Conservation (phyloP, 1,284 basidiomycete genomes). For the Austroboletus novae-zelandiae region DNA sequence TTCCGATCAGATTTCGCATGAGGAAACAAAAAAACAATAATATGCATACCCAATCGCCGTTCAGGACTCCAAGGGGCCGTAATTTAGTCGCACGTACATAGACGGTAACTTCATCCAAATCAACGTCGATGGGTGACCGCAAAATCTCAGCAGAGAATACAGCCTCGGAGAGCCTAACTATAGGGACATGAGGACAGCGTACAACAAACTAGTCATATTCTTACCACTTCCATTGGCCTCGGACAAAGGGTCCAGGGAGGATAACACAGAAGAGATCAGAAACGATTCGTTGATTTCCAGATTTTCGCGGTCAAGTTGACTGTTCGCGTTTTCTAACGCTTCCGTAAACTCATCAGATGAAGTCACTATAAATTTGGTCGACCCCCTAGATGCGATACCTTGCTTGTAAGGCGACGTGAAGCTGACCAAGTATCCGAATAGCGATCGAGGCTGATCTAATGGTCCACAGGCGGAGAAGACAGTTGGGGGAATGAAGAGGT, state of each 20-base stretch:
- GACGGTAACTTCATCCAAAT: conserved; percentile 49
- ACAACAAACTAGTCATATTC: neutral
- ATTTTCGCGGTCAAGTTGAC: conserved; percentile 35
- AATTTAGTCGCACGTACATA: conserved; percentile 65
- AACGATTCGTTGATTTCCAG: conserved; percentile 74
- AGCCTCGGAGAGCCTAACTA: conserved; percentile 2
- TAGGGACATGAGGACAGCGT: conserved; percentile 4
- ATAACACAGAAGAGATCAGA: conserved; percentile 40
- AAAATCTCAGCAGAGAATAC: conserved; percentile 35
- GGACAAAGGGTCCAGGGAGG: conserved; percentile 16
- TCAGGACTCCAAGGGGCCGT: conserved; percentile 71
- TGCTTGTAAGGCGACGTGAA: conserved; percentile 71
- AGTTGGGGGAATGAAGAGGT: conserved; percentile 32
- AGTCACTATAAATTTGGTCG: conserved; percentile 60
- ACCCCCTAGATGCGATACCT: conserved; percentile 52
- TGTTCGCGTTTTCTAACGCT: conserved; percentile 2
- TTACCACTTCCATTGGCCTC: conserved; percentile 14
- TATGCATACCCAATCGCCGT: conserved; percentile 79
- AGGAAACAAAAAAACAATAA: neutral
- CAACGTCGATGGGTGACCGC: conserved; percentile 28
- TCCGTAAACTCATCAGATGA: conserved; percentile 25
- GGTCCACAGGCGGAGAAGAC: conserved; percentile 20
- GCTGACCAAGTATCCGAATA: conserved; percentile 42
- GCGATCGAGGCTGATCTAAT: conserved; percentile 6
- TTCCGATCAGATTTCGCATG: neutral